These are phyloP conservation scores for Dicorynia guianensis DNA, from an alignment of 306 rosid genomes.

Conservation along the genomic window DNA sequence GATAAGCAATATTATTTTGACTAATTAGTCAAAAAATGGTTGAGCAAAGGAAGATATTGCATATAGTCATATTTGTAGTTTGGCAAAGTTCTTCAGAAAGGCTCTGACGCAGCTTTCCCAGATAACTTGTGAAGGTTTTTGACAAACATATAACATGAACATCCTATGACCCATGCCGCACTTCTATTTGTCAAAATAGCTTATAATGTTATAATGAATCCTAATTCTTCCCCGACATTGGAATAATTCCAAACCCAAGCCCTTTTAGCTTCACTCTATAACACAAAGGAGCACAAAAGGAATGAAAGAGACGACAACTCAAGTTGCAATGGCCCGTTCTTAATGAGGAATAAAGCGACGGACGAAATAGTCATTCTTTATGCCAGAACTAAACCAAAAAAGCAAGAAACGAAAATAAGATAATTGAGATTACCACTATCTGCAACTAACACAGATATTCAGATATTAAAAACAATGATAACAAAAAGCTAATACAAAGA, in stretches of 20 bases:
- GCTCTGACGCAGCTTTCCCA: background rate
- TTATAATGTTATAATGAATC: background rate
- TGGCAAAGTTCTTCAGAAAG: background rate
- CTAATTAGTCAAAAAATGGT: background rate
- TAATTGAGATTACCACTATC: background rate
- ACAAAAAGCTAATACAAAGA: background rate
- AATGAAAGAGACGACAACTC: constrained; percentile 3
- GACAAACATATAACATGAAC: background rate
- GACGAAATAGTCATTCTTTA: background rate
- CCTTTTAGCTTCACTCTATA: background rate
- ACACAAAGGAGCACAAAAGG: background rate
- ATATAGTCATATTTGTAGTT: background rate
- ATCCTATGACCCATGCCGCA: background rate
- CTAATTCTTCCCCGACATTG: background rate
- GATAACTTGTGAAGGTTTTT: background rate
- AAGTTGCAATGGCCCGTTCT: background rate
- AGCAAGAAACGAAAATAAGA: background rate
- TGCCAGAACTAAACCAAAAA: background rate
- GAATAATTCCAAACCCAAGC: background rate
- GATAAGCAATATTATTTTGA: constrained; percentile 4
- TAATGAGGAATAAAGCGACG: background rate
- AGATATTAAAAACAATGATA: background rate
- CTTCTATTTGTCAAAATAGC: background rate
- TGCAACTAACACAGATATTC: background rate
- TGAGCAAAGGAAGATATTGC: background rate